phyloP scores from a whole-genome alignment of 2,329 filamentous ascomycete species.

The Sporothrix inflata region DNA sequence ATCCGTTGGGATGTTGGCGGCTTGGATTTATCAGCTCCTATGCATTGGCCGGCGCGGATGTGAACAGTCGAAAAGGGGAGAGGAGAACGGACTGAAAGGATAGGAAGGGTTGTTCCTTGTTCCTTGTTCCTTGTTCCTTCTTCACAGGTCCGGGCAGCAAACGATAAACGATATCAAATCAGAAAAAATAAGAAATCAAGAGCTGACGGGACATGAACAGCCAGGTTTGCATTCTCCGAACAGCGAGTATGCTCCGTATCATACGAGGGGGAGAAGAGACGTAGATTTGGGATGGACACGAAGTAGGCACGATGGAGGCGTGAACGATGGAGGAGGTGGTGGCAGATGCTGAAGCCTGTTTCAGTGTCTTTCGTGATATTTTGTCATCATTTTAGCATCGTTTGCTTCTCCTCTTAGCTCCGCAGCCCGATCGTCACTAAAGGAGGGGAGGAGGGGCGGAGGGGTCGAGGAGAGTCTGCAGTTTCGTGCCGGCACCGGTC shows the following conservation, averaged over 20 bases:
- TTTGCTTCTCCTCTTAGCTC: not conserved
- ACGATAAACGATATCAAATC: not conserved
- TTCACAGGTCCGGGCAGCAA: not conserved
- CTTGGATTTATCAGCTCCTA: constrained; percentile 7
- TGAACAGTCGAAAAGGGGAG: not conserved
- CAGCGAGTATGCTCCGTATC: not conserved
- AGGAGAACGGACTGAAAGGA: not conserved
- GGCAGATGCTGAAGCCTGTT: not conserved
- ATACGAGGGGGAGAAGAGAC: not conserved
- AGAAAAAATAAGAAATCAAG: not conserved
- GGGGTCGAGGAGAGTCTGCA: not conserved
- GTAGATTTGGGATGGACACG: too few species aligned
- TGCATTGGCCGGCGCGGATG: not conserved
- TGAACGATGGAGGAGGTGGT: not conserved
- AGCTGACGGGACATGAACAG: not conserved
- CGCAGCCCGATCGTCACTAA: not conserved
- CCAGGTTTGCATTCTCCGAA: not conserved
- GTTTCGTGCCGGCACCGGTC: constrained; percentile 3
- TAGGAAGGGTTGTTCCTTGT: not conserved
- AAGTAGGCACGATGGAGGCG: constrained; percentile 11
- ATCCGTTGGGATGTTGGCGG: constrained; percentile 8
- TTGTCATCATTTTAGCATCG: constrained; percentile 15
- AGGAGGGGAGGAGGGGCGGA: not conserved
- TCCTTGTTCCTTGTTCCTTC: not conserved
- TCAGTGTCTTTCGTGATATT: constrained; percentile 1